Evolutionary conservation across 257 asterid species (phyloP).

Genomic region (Nicotiana benthamiana): DNA sequence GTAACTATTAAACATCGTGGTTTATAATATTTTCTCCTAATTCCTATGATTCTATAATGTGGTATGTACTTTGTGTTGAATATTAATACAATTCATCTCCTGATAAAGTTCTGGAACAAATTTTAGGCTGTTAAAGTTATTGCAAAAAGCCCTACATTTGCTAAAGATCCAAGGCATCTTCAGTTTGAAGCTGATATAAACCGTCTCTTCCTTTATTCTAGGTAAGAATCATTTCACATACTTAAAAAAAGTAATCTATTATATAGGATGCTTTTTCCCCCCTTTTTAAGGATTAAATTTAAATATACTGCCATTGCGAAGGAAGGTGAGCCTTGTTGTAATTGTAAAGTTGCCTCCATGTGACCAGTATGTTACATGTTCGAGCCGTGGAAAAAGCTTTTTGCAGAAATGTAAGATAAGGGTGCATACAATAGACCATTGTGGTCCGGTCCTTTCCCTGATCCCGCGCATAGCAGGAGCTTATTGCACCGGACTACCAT

Average conservation of each 20-base stretch:
- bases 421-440: too few relatives aligned
- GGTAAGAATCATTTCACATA: constrained; percentile 30
- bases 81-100: not conserved
- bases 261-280: not conserved
- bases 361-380: too few relatives aligned
- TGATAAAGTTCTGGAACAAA: not conserved
- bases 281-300: too few relatives aligned
- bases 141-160: constrained; percentile 81
- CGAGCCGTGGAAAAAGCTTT: too few relatives aligned
- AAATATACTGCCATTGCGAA: too few relatives aligned
- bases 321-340: too few relatives aligned
- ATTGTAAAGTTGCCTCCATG: too few relatives aligned
- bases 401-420: too few relatives aligned
- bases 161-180: constrained; percentile 59
- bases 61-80: not conserved
- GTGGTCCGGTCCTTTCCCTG: too few relatives aligned
- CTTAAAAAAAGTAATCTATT: not conserved
- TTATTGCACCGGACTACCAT: too few relatives aligned
- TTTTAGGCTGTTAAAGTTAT: constrained; percentile 80
- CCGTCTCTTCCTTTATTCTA: constrained; percentile 71
- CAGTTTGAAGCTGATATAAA: constrained; percentile 83
- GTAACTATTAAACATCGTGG: not conserved
- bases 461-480: too few relatives aligned
- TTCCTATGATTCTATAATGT: not conserved
- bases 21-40: not conserved